Evolutionary conservation across 2,329 filamentous ascomycete species (phyloP).

Genomic region (Diaporthe citrichinensis): DNA sequence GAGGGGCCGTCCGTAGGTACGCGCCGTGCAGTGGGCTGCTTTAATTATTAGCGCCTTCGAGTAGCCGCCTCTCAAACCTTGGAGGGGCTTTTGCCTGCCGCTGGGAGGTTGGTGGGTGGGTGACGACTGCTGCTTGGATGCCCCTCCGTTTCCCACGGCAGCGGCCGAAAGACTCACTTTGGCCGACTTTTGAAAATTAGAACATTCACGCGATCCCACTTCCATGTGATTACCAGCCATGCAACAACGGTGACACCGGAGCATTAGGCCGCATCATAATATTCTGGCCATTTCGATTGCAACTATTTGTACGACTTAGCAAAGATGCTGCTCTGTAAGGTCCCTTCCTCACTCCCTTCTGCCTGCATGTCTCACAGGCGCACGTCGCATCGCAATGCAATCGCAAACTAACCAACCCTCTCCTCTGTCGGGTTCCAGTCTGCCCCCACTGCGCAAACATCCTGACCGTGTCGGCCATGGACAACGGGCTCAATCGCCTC

Average conservation of each 20-base stretch:
- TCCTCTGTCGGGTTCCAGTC: conserved; percentile 62
- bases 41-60: neutral
- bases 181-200: neutral
- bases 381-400: neutral
- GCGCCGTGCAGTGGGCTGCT: conserved; percentile 15
- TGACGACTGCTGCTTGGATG: conserved; percentile 11
- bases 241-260: conserved; percentile 30
- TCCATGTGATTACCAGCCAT: conserved; percentile 30
- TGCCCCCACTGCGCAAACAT: conserved; percentile 89
- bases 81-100: conserved; percentile 5
- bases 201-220: neutral
- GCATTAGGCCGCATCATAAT: neutral
- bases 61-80: conserved; percentile 1
- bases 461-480: conserved; percentile 78
- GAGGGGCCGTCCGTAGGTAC: conserved; percentile 18
- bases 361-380: conserved; percentile 28
- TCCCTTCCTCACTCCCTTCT: neutral
- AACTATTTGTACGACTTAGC: conserved; percentile 28
- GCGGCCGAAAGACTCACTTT: neutral
- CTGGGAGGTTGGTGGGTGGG: conserved; percentile 25
- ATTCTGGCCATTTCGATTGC: conserved; percentile 24
- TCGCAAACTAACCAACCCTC: conserved; percentile 37
- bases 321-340: conserved; percentile 77
- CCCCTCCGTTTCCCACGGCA: neutral
- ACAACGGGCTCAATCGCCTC: conserved; percentile 80